Evolutionary conservation across 805 yeast genomes (phyloP), one percentile per base, ranked within the genome.

Genomic region (Barnettozyma pratensis): DNA sequence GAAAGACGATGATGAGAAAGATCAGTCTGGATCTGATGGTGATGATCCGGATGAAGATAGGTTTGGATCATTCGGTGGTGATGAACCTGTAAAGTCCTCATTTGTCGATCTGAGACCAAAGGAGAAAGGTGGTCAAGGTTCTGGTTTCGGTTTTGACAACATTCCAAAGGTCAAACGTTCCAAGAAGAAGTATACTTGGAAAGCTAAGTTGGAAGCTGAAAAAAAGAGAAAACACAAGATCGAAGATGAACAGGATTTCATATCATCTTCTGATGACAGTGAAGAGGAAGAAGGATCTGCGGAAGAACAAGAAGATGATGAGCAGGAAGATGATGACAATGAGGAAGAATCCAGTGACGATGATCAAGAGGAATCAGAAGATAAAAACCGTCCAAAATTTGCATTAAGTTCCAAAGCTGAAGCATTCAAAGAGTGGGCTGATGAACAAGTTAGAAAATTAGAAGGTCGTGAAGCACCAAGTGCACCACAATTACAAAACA

Each of bases 351-450:
- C 63, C 4, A 69, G 64, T 4, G 71, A 61, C 0, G 64, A 54
- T 3, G 65, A 61, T 4, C 71, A 57, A 5, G 61, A 55, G 4
- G 68, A 67, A 6, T 63, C 54, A 2, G 70, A 63, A 1, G 54
- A 57, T 14, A 57, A 55, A 35, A 50, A 60, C 31, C 53, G 54
- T 26, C 66, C 62, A 32, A 76, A 71, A 57, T 75, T 75, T 38
- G 68, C 70, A 36, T 82, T 73, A 53, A 63, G 67, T 38, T 62
- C 73, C 31, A 69, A 68, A 41, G 92, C 88, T 1, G 72, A 74
- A 36, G 77, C 81, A 14, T 94, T 94, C 72, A 87, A 87, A 66
- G 77, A 78, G 19, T 94, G 99, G 98, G 97, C 97, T 0, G 87
- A 83, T 55, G 67, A 75, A 35, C 87, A 86, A 59, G 78, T 83